Conservation (phyloP, 2,329 filamentous ascomycete species). For the Scleromitrula shiraiana region DNA sequence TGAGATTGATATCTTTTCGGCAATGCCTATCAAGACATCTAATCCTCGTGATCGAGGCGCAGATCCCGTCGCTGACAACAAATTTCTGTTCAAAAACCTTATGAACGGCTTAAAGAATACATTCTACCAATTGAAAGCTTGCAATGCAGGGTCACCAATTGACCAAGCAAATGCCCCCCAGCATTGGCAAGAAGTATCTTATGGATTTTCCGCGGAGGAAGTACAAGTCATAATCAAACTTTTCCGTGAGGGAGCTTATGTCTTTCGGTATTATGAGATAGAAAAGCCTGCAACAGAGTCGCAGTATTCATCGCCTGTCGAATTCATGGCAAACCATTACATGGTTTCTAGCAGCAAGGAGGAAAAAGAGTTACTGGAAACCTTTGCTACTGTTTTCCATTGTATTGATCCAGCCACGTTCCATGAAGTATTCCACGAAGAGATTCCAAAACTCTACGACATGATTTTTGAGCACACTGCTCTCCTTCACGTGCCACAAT, state of each 20-base stretch:
- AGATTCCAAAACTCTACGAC: slow-evolving; percentile 93
- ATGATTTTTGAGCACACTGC: slow-evolving; percentile 97
- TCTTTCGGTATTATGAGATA: slow-evolving; percentile 94
- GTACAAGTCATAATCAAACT: slow-evolving; percentile 94
- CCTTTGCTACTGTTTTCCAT: slow-evolving; percentile 96
- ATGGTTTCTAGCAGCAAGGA: slow-evolving; percentile 92
- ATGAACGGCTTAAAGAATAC: slow-evolving; percentile 94
- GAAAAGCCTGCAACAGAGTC: slow-evolving; percentile 69
- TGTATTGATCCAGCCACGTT: slow-evolving; percentile 98
- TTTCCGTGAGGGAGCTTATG: slow-evolving; percentile 91
- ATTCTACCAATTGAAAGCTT: slow-evolving; percentile 88
- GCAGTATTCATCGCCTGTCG: slow-evolving; percentile 71
- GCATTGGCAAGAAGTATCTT: slow-evolving; percentile 94
- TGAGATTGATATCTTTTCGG: slow-evolving; percentile 93
- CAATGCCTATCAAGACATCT: slow-evolving; percentile 91
- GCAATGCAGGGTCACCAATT: slow-evolving; percentile 67
- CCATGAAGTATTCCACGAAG: slow-evolving; percentile 95
- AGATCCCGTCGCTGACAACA: slow-evolving; percentile 92
- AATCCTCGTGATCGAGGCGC: slow-evolving; percentile 82
- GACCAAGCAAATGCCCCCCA: slow-evolving; percentile 71
- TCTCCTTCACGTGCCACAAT: slow-evolving; percentile 90
- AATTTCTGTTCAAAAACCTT: slow-evolving; percentile 93
- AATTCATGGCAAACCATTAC: slow-evolving; percentile 90
- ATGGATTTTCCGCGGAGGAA: slow-evolving; percentile 94
- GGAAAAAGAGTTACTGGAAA: slow-evolving; percentile 94